Evolutionary conservation across 257 asterid species (phyloP).

Genomic region (Fraxinus americana): DNA sequence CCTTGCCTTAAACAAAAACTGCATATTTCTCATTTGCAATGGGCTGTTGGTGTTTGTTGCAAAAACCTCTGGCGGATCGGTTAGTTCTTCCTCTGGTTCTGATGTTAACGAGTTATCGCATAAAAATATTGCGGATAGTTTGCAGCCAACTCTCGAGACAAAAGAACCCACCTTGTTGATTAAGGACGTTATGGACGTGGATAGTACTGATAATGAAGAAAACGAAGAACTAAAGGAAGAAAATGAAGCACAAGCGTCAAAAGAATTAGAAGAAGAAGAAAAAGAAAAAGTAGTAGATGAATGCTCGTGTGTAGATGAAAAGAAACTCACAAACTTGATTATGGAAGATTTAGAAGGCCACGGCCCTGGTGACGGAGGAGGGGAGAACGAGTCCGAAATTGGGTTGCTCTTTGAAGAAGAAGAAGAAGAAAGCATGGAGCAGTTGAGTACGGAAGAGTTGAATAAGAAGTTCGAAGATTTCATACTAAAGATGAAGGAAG

Average conservation of each 20-base stretch:
- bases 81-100: conserved; percentile 19
- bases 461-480: conserved; percentile 1
- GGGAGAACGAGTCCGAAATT: background rate
- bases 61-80: conserved; percentile 38
- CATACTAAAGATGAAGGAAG: background rate
- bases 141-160: background rate
- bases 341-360: conserved; percentile 11
- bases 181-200: background rate
- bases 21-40: conserved; percentile 63
- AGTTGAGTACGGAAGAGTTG: conserved; percentile 30
- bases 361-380: background rate
- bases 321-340: background rate
- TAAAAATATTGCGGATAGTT: conserved; percentile 4
- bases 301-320: background rate
- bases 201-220: background rate
- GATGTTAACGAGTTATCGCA: conserved; percentile 20
- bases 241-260: background rate
- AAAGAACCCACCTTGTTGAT: conserved; percentile 5
- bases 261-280: conserved; percentile 19
- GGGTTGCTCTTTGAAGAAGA: background rate
- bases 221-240: background rate
- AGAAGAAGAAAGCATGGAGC: conserved; percentile 13
- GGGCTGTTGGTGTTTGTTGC: conserved; percentile 57
- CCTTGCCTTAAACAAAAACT: conserved; percentile 48
- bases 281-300: conserved; percentile 21